Conservation (phyloP, 1,139 yeast species). For the Saccharomyces uvarum region DNA sequence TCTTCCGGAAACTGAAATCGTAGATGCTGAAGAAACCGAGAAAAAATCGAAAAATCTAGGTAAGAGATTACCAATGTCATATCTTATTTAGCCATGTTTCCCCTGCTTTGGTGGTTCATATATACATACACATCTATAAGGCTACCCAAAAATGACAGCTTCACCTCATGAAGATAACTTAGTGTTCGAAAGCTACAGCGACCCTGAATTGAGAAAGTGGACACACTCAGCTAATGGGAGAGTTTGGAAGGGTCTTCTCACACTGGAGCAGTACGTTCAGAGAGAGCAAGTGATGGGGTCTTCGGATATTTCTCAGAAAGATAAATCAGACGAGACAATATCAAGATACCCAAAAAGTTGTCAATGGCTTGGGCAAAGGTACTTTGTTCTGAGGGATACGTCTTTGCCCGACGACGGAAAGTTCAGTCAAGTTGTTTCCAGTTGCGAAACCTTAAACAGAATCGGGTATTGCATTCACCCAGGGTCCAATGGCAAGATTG, state of each 20-base stretch:
- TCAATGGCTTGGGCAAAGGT: slow-evolving; percentile 31
- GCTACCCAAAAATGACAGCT: slow-evolving; percentile 5
- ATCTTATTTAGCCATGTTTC: not conserved
- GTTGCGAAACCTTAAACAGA: slow-evolving; percentile 43
- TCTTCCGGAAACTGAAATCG: not conserved
- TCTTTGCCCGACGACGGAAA: slow-evolving; percentile 22
- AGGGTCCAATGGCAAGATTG: slow-evolving; percentile 19
- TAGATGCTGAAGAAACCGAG: not conserved
- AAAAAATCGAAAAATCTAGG: not conserved
- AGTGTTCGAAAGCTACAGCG: slow-evolving; percentile 25
- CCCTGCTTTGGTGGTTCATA: not conserved
- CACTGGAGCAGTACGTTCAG: slow-evolving; percentile 42
- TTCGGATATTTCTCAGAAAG: slow-evolving; percentile 31
- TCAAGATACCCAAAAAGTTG: slow-evolving; percentile 21
- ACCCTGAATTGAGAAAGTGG: slow-evolving; percentile 39
- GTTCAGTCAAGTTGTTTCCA: slow-evolving; percentile 35
- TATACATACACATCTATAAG: not conserved
- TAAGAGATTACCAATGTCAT: not conserved
- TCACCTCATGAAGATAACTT: slow-evolving; percentile 1
- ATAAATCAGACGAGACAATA: slow-evolving; percentile 13
- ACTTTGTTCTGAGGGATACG: slow-evolving; percentile 33
- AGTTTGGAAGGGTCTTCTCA: slow-evolving; percentile 47
- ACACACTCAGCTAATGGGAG: slow-evolving; percentile 44
- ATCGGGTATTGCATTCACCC: slow-evolving; percentile 34
- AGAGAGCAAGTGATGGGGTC: slow-evolving; percentile 43